Evolutionary conservation across 306 rosid species (phyloP).

Genomic region (Geum urbanum): DNA sequence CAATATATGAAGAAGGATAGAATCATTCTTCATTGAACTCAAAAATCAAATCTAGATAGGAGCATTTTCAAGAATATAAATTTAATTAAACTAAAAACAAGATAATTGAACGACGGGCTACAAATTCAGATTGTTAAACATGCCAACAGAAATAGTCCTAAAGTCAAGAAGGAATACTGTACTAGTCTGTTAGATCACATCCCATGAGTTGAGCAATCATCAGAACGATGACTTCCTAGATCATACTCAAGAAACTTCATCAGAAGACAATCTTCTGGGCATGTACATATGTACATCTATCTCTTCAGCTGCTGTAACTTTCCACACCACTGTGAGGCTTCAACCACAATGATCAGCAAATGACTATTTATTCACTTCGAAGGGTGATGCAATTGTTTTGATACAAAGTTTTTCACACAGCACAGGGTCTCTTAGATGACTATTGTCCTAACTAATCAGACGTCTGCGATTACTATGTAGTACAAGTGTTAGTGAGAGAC

Average conservation of each 20-base stretch:
- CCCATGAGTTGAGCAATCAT: neutral
- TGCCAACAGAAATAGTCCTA: neutral
- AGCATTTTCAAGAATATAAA: neutral
- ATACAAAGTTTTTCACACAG: no score
- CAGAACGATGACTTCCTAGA: neutral
- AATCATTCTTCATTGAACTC: neutral
- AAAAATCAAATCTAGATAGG: neutral
- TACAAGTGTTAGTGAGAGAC: neutral
- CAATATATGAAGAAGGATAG: no score
- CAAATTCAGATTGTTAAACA: neutral
- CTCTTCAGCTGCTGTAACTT: neutral
- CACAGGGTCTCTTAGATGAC: neutral
- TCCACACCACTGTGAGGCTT: neutral
- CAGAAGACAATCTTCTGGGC: neutral
- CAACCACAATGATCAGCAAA: neutral
- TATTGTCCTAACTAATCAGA: neutral
- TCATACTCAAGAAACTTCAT: no score
- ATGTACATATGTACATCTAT: neutral
- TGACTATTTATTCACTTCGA: no score
- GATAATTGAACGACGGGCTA: neutral
- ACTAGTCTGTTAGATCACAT: neutral
- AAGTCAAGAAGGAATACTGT: neutral
- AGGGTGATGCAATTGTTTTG: no score
- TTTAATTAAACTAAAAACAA: neutral
- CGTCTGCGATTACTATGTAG: neutral